Conservation (phyloP, 2,329 filamentous ascomycete genomes). For the Aspergillus caelatus region DNA sequence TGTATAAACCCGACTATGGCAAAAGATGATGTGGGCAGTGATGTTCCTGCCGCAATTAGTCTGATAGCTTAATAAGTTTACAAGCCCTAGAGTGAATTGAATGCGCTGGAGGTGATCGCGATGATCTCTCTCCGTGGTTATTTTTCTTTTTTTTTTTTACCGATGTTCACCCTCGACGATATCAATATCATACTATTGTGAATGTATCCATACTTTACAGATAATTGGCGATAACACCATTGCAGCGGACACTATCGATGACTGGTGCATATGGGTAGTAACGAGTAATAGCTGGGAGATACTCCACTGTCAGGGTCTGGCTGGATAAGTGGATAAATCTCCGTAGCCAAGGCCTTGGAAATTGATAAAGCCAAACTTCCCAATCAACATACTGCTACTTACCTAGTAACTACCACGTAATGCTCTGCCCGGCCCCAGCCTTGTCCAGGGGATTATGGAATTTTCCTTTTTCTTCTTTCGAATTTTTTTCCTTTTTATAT, state of each 20-base stretch:
- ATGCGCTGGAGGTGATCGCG: not conserved
- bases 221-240: not conserved
- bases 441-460: not conserved
- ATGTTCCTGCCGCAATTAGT: not conserved
- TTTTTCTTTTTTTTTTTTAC: too few relatives aligned
- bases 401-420: not conserved
- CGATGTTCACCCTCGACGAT: too few relatives aligned
- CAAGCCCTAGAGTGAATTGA: not conserved
- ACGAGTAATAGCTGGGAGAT: not conserved
- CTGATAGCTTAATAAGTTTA: too few relatives aligned
- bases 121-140: too few relatives aligned
- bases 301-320: slow-evolving; percentile 2
- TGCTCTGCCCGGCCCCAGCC: not conserved
- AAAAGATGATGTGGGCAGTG: not conserved
- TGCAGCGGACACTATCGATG: too few relatives aligned
- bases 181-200: not conserved
- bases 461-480: not conserved
- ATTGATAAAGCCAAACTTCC: not conserved
- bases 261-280: slow-evolving; percentile 1
- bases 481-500: not conserved
- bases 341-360: not conserved
- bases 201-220: not conserved
- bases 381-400: not conserved
- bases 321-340: not conserved
- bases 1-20: not conserved